phyloP scores from a whole-genome alignment of 805 yeast genomes.

The Metschnikowia drakensbergensis region DNA sequence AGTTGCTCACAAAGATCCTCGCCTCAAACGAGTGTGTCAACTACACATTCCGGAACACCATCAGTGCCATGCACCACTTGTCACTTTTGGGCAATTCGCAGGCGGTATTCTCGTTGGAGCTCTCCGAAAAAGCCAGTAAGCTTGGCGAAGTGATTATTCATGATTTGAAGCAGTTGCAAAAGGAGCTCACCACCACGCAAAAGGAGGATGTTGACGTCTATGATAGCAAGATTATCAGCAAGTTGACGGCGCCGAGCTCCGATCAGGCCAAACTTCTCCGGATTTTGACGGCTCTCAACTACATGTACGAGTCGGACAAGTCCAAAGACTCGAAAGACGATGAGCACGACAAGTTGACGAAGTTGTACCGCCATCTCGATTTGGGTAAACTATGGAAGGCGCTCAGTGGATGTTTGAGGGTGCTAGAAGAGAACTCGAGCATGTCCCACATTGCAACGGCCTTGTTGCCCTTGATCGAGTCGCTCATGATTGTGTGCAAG shows the following conservation, averaged over 20 bases:
- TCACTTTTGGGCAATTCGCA: conserved; percentile 59
- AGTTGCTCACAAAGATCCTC: conserved; percentile 60
- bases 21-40: conserved; percentile 82
- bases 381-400: conserved; percentile 84
- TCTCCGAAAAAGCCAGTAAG: conserved; percentile 59
- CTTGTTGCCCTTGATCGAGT: conserved; percentile 80
- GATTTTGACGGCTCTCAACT: conserved; percentile 83
- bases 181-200: conserved; percentile 33
- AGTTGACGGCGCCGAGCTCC: conserved; percentile 74
- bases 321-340: conserved; percentile 15
- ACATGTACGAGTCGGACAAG: conserved; percentile 52
- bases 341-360: conserved; percentile 48
- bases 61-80: conserved; percentile 75
- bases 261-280: conserved; percentile 87
- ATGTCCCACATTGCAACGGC: conserved; percentile 64
- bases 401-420: conserved; percentile 64
- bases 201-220: conserved; percentile 28
- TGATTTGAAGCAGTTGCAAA: conserved; percentile 51
- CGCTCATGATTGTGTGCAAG: conserved; percentile 94
- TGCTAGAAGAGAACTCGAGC: conserved; percentile 55
- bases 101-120: conserved; percentile 60
- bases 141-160: conserved; percentile 52
- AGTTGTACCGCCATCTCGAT: conserved; percentile 61
- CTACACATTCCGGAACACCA: conserved; percentile 77
- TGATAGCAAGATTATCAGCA: conserved; percentile 51